Evolutionary conservation across 179 eudicot species (phyloP), one percentile per base, ranked within the genome.

Genomic region (Beta corolliflora): DNA sequence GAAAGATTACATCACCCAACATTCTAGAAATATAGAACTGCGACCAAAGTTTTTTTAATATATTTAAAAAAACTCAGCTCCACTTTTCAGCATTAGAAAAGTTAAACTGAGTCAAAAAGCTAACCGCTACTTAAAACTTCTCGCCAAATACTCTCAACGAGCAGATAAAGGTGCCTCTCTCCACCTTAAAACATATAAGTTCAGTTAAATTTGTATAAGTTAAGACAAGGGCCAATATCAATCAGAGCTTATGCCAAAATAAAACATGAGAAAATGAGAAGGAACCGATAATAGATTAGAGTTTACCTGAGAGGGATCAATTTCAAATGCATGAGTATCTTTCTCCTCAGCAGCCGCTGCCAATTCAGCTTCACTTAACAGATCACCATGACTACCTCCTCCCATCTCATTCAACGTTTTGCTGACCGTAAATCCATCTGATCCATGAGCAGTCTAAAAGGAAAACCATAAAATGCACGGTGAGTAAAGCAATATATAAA

Each of bases 261-360:
- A 64, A 15, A 66, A 9, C 45, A 29, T 29, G n/a, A 12, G 36
- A 66, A 31, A 29, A 66, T 48, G 15, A 9, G 50, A 70, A 23
- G 13, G 11, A 71, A 29, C 41, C 63, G 53, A 75, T 53, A 19
- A 63, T 81, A 21, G 25, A 48, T 15, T 1, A 45, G 60, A 54
- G 9, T 65, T 15, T 71, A 94, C 99, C 93, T 94, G 97, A 79
- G 86, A 79, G 76, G 98, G 97, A 78, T 94, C 97, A 70, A 96
- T 88, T 85, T 96, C 99, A 86, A 96, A 96, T 31, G 98, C 84
- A 86, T 94, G 99, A 71, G 95, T 89, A 86, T 94, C 98, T 88
- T 94, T 97, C 81, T 97, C 99, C 89, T 97, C 99, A 82, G 97
- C 94, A 69, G 88, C 98, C 48, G 98, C 97, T 10, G 97, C 99